A percentile compares a stretch with the other conserved stretches of the same genome.
Evolutionary conservation across 179 eudicot species (phyloP).

Genomic region (Spergularia azorica): DNA sequence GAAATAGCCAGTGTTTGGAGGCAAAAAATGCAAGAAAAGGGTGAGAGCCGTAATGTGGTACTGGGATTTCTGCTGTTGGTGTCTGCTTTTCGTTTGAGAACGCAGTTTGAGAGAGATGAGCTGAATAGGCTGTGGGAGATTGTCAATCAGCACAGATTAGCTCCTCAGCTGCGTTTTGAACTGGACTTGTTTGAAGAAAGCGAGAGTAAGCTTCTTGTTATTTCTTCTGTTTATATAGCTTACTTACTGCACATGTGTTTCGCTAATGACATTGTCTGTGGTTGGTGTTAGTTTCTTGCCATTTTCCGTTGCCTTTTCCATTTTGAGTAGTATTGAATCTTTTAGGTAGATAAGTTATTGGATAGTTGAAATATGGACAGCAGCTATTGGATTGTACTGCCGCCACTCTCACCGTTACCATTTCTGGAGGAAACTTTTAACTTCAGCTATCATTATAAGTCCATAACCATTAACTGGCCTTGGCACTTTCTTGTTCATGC

Average conservation of each 20-base stretch:
- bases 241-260: neutral
- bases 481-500: neutral
- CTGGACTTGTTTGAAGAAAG: constrained; percentile 27
- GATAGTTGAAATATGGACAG: neutral
- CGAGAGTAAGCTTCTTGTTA: constrained; percentile 23
- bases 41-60: constrained; percentile 24
- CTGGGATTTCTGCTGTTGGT: constrained; percentile 43
- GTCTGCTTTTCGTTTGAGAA: constrained; percentile 31
- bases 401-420: too few species aligned
- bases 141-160: constrained; percentile 20
- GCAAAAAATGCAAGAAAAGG: constrained; percentile 22
- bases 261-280: neutral
- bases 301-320: too few species aligned
- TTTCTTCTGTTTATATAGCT: neutral
- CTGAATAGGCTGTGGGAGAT: constrained; percentile 26
- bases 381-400: too few species aligned
- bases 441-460: neutral
- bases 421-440: too few species aligned
- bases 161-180: constrained; percentile 24
- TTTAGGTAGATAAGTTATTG: neutral
- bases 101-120: constrained; percentile 31
- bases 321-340: neutral
- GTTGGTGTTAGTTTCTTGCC: neutral
- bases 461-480: neutral
- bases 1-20: constrained; percentile 35